phyloP scores from a whole-genome alignment of 495 filamentous ascomycete species.

The Staphylotrichum tortipilum region DNA sequence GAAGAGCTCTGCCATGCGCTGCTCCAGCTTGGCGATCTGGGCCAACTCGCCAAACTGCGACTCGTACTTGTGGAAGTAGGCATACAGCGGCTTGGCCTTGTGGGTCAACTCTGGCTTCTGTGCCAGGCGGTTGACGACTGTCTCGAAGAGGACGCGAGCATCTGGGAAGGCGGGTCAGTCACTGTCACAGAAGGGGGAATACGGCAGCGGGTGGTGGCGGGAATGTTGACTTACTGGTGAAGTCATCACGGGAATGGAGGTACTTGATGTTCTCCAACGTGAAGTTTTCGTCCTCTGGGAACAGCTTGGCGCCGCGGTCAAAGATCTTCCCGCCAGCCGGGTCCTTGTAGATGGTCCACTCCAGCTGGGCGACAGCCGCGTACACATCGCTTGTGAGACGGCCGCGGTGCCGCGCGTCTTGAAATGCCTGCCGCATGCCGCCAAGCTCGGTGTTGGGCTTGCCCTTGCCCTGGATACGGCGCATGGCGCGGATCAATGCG shows the following conservation, averaged over 20 bases:
- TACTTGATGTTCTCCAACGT: constrained; percentile 92
- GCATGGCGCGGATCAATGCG: constrained; percentile 84
- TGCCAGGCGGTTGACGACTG: constrained; percentile 69
- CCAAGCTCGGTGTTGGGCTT: constrained; percentile 50
- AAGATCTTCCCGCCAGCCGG: constrained; percentile 87
- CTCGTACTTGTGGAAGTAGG: constrained; percentile 90
- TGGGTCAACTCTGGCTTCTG: constrained; percentile 59
- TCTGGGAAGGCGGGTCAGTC: constrained; percentile 44
- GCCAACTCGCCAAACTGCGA: constrained; percentile 85
- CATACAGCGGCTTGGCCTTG: constrained; percentile 75
- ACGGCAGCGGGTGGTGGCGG: no score
- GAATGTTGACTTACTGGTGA: constrained; percentile 80
- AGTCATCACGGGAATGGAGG: constrained; percentile 79
- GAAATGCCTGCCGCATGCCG: constrained; percentile 77
- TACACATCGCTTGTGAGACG: constrained; percentile 90
- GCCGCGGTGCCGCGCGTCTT: constrained; percentile 74
- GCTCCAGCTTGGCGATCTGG: constrained; percentile 82
- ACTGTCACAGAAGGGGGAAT: not conserved
- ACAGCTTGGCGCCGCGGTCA: constrained; percentile 83
- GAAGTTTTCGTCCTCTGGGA: constrained; percentile 85
- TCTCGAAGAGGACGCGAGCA: constrained; percentile 90
- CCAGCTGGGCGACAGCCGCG: constrained; percentile 80
- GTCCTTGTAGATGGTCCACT: constrained; percentile 93
- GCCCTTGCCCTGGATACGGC: constrained; percentile 89
- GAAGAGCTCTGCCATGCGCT: constrained; percentile 84